Conservation (phyloP, 2,329 filamentous ascomycete species). For the Lasiodiplodia citricola region DNA sequence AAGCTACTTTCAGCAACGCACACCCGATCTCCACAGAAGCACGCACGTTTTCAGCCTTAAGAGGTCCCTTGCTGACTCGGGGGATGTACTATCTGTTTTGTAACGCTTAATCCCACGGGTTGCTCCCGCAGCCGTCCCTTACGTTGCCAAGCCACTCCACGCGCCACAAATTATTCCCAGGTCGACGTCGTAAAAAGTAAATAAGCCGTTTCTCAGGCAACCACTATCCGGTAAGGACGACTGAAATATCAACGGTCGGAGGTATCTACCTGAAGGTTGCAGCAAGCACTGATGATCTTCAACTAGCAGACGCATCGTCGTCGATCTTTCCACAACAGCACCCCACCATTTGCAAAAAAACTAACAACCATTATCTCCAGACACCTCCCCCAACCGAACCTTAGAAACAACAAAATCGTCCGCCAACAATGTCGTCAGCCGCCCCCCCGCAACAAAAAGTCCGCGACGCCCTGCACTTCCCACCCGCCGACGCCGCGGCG, state of each 20-base stretch:
- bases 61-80: constrained; percentile 8
- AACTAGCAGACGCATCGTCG: background rate
- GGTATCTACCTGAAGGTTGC: background rate
- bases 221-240: background rate
- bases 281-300: background rate
- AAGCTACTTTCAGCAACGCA: constrained; percentile 1
- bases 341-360: background rate
- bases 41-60: constrained; percentile 15
- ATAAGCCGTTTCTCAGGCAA: background rate
- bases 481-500: constrained; percentile 51
- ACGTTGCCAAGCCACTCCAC: background rate
- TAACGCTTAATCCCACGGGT: background rate
- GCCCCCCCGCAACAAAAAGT: constrained; percentile 16
- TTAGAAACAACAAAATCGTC: background rate
- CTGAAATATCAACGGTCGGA: background rate
- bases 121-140: background rate
- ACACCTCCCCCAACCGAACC: background rate
- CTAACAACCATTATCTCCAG: background rate
- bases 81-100: background rate
- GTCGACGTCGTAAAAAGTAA: background rate
- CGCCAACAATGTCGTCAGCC: background rate
- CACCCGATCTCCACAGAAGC: background rate
- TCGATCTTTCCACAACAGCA: background rate
- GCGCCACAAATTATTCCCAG: background rate
- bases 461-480: constrained; percentile 45